Evolutionary conservation across 2,329 filamentous ascomycete genomes (phyloP).

Genomic region (Colletotrichum sp.): DNA sequence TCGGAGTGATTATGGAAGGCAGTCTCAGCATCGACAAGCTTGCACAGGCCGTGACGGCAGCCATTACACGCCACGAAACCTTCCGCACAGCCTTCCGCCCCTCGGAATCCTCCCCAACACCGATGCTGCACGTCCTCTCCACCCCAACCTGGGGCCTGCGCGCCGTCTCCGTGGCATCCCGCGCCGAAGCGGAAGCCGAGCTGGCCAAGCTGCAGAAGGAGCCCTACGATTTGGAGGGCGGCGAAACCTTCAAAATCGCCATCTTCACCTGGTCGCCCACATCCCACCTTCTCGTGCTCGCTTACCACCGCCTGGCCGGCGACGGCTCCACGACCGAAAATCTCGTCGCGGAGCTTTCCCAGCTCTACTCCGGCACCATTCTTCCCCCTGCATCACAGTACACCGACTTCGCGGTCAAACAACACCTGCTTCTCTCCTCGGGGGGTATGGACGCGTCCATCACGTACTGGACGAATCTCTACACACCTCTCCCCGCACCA

Average conservation of each 20-base stretch:
- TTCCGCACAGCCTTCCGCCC: conserved; percentile 33
- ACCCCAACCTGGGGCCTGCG: not conserved
- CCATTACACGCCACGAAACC: conserved; percentile 33
- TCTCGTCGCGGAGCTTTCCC: not conserved
- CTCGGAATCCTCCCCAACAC: not conserved
- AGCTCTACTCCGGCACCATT: not conserved
- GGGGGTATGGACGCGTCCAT: conserved; percentile 24
- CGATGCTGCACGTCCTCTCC: not conserved
- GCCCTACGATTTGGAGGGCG: not conserved
- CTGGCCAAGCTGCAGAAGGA: not conserved
- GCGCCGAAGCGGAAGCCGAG: not conserved
- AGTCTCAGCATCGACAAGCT: conserved; percentile 38
- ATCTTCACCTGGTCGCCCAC: not conserved
- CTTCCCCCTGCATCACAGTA: conserved; percentile 26
- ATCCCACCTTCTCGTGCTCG: not conserved
- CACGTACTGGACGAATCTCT: conserved; percentile 21
- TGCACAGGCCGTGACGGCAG: conserved; percentile 32
- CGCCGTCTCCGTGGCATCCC: not conserved
- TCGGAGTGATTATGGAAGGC: conserved; percentile 24
- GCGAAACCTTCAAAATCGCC: not conserved
- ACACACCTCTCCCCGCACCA: not conserved
- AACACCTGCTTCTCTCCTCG: conserved; percentile 30
- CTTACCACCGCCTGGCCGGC: not conserved
- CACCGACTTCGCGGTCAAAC: conserved; percentile 36
- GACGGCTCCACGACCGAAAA: conserved; percentile 1